Base-by-base conservation (phyloP, 1,139 yeast species). In the Saccharomyces hybrid region DNA sequence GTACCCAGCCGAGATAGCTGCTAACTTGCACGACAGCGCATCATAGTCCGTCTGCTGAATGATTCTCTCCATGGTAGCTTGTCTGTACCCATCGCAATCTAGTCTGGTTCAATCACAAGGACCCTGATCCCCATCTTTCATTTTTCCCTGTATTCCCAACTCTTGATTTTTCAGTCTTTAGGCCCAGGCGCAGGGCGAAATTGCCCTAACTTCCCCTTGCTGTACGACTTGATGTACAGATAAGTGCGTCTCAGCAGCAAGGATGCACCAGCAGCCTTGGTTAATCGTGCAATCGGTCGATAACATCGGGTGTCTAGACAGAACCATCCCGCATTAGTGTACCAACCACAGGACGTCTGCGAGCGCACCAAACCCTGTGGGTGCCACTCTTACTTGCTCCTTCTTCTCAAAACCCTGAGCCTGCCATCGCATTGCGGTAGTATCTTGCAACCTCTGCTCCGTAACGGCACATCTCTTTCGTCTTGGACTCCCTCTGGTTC, bases 11-110 rank as follows among this genome's bases (percentile, higher is more conserved):
- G 66, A 54, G 52, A 78, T 77, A 5, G 95, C 86, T 44, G 85
- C 78, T 58, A 75, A 71, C 50, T 95, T 80, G 58, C 95, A 84
- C 26, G 90, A 78, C 19, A 91, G 71, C 0, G 98, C 98, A 70
- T 91, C 97, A 52, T 81, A 75, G 65, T 91, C 98, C 0, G 99
- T 91, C 44, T 64, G 64, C 51, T 66, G 70, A 5, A 69, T 59
- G 11, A 61, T 59, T 14, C 60, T 55, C 26, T 66, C 64, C 69
- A 65, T 66, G 3, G 16, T n/a, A 16, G n/a, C 23, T 26, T n/a
- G 23, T 25, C 13, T 27, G 32, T 9, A 34, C 14, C 51, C 8
- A 7, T 49, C 7, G 23, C n/a, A 9, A 25, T 19, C 26, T 1
- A 28, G 9, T 48, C 31, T 46, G 2, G 25, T 9, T 11, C 46